phyloP scores from a whole-genome alignment of 495 filamentous ascomycete genomes.

The Xylaria cubensis region DNA sequence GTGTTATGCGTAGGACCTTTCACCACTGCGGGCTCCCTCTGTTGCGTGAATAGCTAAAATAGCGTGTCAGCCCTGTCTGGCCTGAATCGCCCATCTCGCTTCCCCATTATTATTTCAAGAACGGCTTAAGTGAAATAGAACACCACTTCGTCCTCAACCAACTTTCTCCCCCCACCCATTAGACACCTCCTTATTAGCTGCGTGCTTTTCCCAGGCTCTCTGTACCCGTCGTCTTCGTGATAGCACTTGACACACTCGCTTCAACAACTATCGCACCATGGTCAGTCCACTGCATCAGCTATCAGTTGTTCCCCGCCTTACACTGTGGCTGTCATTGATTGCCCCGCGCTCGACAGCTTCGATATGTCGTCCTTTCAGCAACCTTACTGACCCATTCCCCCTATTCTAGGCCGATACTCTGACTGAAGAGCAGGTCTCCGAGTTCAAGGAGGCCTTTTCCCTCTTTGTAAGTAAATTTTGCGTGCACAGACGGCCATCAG shows the following conservation, averaged over 20 bases:
- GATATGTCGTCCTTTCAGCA: background rate
- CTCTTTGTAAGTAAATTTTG: slow-evolving; percentile 82
- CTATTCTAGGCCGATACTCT: slow-evolving; percentile 80
- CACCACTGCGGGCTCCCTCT: background rate
- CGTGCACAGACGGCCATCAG: background rate
- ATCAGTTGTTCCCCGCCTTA: slow-evolving; percentile 21
- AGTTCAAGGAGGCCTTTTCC: slow-evolving; percentile 99
- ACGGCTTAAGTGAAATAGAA: slow-evolving; percentile 16
- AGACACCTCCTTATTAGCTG: background rate
- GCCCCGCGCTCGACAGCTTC: slow-evolving; percentile 34
- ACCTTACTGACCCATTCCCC: slow-evolving; percentile 36
- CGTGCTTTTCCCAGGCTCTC: slow-evolving; percentile 2
- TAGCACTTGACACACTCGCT: slow-evolving; percentile 14
- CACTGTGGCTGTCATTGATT: background rate
- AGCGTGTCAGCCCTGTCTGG: slow-evolving; percentile 22
- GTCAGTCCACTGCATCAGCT: slow-evolving; percentile 16
- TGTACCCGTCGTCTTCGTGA: background rate
- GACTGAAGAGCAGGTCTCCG: slow-evolving; percentile 99
- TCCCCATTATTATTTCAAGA: slow-evolving; percentile 21
- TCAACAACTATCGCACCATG: slow-evolving; percentile 19
- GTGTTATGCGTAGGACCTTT: slow-evolving; percentile 5
- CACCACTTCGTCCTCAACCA: slow-evolving; percentile 9
- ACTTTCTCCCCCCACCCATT: slow-evolving; percentile 17
- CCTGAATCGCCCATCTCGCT: slow-evolving; percentile 3
- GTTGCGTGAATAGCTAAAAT: slow-evolving; percentile 3